These are phyloP conservation scores for Penicillium sp. DNA, from an alignment of 2,329 filamentous ascomycete species.

Conservation along the genomic window DNA sequence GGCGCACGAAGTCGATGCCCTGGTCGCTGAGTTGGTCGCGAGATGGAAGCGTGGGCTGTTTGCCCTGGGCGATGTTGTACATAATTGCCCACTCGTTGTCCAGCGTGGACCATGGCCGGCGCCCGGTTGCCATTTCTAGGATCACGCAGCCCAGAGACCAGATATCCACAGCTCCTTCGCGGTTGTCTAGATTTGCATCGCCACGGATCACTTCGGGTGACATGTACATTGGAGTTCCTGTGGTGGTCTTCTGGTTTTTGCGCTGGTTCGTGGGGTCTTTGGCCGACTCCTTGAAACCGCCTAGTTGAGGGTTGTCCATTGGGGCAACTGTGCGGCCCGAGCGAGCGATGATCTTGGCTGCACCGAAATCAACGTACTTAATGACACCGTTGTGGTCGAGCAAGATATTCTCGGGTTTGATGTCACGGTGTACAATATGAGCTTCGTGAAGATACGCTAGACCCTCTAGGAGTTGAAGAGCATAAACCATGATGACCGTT, in stretches of 20 bases:
- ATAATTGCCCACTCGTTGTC: conserved; percentile 99
- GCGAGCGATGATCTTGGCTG: conserved; percentile 92
- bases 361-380: conserved; percentile 98
- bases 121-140: conserved; percentile 93
- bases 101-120: conserved; percentile 88
- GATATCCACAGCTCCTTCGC: conserved; percentile 84
- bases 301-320: conserved; percentile 53
- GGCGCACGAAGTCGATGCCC: conserved; percentile 83
- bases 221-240: conserved; percentile 99
- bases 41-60: conserved; percentile 79
- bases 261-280: conserved; percentile 35
- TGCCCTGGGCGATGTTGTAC: conserved; percentile 99
- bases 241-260: conserved; percentile 81
- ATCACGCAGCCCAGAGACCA: conserved; percentile 98
- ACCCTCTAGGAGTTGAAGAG: conserved; percentile 88
- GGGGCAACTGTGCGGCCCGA: conserved; percentile 82
- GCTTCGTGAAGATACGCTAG: conserved; percentile 90
- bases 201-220: conserved; percentile 98
- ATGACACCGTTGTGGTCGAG: conserved; percentile 97
- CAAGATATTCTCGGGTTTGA: conserved; percentile 96
- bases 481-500: conserved; percentile 95
- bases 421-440: conserved; percentile 90
- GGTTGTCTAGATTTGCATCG: conserved; percentile 67
- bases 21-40: conserved; percentile 77
- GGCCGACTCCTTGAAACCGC: conserved; percentile 40